Evolutionary conservation across 495 filamentous ascomycete genomes (phyloP).

Genomic region (Terfezia boudieri): DNA sequence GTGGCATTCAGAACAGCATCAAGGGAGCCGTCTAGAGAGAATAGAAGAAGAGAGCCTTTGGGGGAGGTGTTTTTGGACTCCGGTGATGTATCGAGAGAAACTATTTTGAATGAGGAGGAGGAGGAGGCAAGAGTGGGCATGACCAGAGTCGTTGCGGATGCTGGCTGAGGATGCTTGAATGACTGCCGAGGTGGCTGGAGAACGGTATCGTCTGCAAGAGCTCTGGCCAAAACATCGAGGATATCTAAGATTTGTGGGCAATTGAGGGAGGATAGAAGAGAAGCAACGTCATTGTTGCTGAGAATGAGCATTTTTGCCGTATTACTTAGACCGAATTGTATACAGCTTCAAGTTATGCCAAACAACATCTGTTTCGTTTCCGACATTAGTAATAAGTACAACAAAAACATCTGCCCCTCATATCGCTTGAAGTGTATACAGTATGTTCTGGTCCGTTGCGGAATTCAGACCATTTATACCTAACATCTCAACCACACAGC

Average conservation of each 20-base stretch:
- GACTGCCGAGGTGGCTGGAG: constrained; percentile 48
- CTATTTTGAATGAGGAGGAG: constrained; percentile 12
- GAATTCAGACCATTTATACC: too few species aligned
- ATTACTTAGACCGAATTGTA: too few species aligned
- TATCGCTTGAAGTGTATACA: too few species aligned
- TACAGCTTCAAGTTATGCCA: too few species aligned
- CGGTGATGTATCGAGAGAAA: constrained; percentile 12
- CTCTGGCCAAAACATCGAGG: constrained; percentile 8
- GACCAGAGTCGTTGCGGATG: constrained; percentile 68
- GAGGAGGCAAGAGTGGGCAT: constrained; percentile 49
- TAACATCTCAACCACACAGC: too few species aligned
- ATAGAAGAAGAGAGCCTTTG: constrained; percentile 11
- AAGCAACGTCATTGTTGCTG: constrained; percentile 3
- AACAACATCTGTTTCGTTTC: too few species aligned
- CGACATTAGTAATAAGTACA: too few species aligned
- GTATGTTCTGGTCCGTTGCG: too few species aligned
- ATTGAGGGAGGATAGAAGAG: constrained; percentile 5
- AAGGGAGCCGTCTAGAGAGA: constrained; percentile 35
- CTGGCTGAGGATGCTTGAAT: constrained; percentile 44
- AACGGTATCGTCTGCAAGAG: constrained; percentile 16
- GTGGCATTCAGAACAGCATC: constrained; percentile 64
- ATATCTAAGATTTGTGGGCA: background rate
- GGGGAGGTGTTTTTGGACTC: constrained; percentile 45
- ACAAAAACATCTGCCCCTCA: too few species aligned
- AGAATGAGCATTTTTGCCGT: constrained; percentile 1